Percentiles rank a stretch among this genome's conserved stretches.
These are phyloP conservation scores for Pterocarpus santalinus DNA, from an alignment of 306 rosid genomes.

Conservation along the genomic window DNA sequence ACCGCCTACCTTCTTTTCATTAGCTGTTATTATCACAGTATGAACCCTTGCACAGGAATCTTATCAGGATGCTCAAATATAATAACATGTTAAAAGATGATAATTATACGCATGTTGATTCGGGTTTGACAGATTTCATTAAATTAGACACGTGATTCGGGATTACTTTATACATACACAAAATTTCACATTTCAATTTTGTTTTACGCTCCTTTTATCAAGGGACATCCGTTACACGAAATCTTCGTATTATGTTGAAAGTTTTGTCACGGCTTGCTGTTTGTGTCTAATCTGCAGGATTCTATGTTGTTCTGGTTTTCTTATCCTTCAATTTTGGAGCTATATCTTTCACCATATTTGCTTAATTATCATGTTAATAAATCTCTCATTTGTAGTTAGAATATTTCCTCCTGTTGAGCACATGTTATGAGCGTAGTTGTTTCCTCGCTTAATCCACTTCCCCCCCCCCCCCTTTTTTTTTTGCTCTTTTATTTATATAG, in stretches of 20 bases:
- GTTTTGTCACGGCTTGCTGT: slow-evolving; percentile 21
- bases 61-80: neutral
- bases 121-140: neutral
- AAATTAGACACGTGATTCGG: neutral
- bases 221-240: no score
- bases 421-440: neutral
- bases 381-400: slow-evolving; percentile 33
- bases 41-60: neutral
- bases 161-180: neutral
- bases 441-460: neutral
- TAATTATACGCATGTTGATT: neutral
- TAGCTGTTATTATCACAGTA: neutral
- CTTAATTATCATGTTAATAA: slow-evolving; percentile 46
- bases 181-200: neutral
- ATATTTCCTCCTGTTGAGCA: neutral
- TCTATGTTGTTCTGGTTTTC: slow-evolving; percentile 40
- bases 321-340: slow-evolving; percentile 33
- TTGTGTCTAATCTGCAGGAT: slow-evolving; percentile 43
- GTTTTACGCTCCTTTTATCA: no score
- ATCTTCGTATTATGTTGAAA: no score
- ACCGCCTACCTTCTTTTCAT: neutral
- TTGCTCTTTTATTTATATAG: neutral
- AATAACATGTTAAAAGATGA: neutral
- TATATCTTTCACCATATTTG: slow-evolving; percentile 31
- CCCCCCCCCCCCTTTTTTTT: no score